Percentiles rank a stretch among this genome's conserved stretches.
Conservation (phyloP, 2,329 filamentous ascomycete genomes). For the Fusarium citri region DNA sequence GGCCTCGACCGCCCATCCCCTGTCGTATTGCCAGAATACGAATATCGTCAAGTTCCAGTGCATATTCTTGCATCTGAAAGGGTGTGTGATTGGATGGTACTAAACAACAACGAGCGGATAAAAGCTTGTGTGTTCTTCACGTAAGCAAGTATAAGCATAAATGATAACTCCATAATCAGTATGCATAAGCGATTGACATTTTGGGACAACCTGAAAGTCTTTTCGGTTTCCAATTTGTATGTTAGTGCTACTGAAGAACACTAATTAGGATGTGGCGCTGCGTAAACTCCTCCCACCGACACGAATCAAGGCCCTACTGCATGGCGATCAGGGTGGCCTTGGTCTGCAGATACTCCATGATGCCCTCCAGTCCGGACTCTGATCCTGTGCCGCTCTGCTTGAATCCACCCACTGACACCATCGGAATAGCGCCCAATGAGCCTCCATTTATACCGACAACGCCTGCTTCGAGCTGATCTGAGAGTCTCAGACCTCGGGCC, state of each 20-base stretch:
- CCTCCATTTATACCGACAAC: not conserved
- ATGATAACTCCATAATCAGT: not conserved
- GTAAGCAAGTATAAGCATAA: conserved; percentile 3
- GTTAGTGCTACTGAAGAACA: not conserved
- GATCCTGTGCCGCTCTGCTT: not conserved
- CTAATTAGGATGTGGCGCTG: no score
- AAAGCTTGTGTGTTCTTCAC: not conserved
- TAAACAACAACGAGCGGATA: no score
- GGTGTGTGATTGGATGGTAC: not conserved
- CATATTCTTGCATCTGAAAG: not conserved
- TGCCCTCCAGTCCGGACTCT: not conserved
- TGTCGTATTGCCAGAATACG: not conserved
- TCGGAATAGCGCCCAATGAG: not conserved
- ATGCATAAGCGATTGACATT: not conserved
- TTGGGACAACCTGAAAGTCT: not conserved
- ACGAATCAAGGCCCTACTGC: not conserved
- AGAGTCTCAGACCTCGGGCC: not conserved
- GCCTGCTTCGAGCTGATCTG: not conserved
- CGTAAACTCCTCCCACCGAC: not conserved
- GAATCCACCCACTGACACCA: not conserved
- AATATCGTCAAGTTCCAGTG: not conserved
- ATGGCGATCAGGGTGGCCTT: not conserved
- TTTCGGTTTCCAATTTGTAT: not conserved
- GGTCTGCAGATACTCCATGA: not conserved
- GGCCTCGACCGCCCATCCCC: not conserved